These are phyloP conservation scores for Ochetophila trinervis DNA, from an alignment of 306 rosid species.

Conservation along the genomic window DNA sequence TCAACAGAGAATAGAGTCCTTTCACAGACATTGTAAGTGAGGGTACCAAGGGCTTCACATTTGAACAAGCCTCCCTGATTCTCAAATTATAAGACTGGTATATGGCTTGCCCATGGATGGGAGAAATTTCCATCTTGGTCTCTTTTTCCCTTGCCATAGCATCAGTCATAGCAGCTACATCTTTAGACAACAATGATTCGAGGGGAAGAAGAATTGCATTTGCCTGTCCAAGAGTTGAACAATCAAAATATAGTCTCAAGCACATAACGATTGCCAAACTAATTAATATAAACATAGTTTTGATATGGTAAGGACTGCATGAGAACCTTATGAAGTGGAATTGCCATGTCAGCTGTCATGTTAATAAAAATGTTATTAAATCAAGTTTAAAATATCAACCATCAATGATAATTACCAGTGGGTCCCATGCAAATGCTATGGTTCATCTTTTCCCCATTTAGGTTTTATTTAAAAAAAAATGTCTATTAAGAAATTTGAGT, in stretches of 20 bases:
- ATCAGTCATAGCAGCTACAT: conserved; percentile 85
- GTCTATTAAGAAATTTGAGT: too few species aligned
- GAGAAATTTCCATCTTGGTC: conserved; percentile 74
- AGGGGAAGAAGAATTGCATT: conserved; percentile 86
- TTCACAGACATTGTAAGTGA: conserved; percentile 69
- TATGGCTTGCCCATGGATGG: conserved; percentile 94
- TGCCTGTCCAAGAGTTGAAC: conserved; percentile 50
- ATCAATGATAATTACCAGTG: too few species aligned
- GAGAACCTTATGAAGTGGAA: neutral
- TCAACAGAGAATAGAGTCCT: conserved; percentile 81
- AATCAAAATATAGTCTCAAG: conserved; percentile 27
- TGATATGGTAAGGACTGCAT: neutral
- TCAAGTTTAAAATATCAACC: too few species aligned
- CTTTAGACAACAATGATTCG: conserved; percentile 84
- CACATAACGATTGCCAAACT: conserved; percentile 20
- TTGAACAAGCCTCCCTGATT: conserved; percentile 77
- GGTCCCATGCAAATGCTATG: too few species aligned
- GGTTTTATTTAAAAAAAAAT: too few species aligned
- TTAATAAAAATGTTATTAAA: too few species aligned
- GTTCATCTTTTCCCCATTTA: too few species aligned
- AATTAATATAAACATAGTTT: neutral
- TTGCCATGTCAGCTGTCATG: too few species aligned
- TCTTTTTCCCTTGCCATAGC: conserved; percentile 73
- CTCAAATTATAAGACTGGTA: conserved; percentile 78
- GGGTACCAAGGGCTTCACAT: conserved; percentile 71